A percentile compares a stretch with the other conserved stretches of the same genome.
Conservation (phyloP, 768 basidiomycete species). For the Boletellus ananas region DNA sequence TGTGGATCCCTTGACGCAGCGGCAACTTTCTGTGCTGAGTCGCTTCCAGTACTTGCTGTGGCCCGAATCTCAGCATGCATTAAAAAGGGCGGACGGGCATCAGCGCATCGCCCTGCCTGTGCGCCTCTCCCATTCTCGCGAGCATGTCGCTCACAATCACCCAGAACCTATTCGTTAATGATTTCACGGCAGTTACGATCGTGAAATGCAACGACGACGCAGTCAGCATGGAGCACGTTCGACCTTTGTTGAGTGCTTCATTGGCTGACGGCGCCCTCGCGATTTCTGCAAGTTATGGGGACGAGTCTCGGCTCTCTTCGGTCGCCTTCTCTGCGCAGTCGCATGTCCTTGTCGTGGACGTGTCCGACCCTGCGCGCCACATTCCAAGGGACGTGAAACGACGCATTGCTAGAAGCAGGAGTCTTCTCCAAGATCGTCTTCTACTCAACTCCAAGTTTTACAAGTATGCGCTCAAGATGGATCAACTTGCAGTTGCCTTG, state of each 20-base stretch:
- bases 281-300: constrained; percentile 41
- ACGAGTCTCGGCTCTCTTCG: constrained; percentile 31
- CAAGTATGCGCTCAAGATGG: constrained; percentile 47
- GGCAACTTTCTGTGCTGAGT: no score
- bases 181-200: constrained; percentile 27
- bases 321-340: constrained; percentile 40
- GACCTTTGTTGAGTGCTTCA: constrained; percentile 28
- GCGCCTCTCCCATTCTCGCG: neutral
- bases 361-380: constrained; percentile 18
- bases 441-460: constrained; percentile 25
- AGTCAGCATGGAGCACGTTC: constrained; percentile 23
- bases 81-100: constrained; percentile 2
- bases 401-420: constrained; percentile 8
- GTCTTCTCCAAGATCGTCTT: constrained; percentile 31
- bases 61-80: neutral
- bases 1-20: neutral
- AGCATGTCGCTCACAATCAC: constrained; percentile 22
- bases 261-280: constrained; percentile 30
- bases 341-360: constrained; percentile 33
- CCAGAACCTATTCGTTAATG: constrained; percentile 34
- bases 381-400: neutral
- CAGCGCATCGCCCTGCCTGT: neutral
- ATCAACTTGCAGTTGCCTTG: constrained; percentile 39
- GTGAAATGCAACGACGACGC: constrained; percentile 23
- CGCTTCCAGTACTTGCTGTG: constrained; percentile 15